Percentiles rank a stretch among this genome's conserved stretches.
Conservation (phyloP, 2,329 filamentous ascomycete genomes). For the Nannizziopsis barbatae region DNA sequence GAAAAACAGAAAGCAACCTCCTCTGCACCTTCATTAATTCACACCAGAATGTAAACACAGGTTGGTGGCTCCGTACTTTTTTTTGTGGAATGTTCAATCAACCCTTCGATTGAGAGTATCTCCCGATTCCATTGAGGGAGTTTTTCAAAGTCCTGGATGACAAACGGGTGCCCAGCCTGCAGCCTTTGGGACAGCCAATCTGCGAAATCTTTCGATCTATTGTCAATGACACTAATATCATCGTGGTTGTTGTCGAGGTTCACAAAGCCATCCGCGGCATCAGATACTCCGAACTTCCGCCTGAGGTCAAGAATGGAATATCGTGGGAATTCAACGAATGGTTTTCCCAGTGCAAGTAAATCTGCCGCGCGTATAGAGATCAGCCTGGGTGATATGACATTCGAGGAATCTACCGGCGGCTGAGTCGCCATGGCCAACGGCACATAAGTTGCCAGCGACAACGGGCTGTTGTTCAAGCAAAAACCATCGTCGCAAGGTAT, state of each 20-base stretch:
- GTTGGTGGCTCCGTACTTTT: constrained; percentile 19
- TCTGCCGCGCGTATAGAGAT: constrained; percentile 14
- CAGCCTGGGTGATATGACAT: constrained; percentile 31
- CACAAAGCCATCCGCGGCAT: neutral
- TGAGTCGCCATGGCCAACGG: constrained; percentile 25
- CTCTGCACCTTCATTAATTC: neutral
- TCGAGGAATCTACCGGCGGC: constrained; percentile 34
- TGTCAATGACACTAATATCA: neutral
- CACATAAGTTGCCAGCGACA: constrained; percentile 23
- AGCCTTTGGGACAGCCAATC: constrained; percentile 25
- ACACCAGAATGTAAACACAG: neutral
- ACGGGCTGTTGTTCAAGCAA: constrained; percentile 33
- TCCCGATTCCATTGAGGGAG: constrained; percentile 21
- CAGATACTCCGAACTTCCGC: neutral
- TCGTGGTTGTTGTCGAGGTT: neutral
- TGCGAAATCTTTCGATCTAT: constrained; percentile 9
- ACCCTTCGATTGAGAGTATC: constrained; percentile 23
- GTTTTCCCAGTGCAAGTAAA: constrained; percentile 21
- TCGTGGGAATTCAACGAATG: constrained; percentile 24
- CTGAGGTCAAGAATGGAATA: constrained; percentile 23
- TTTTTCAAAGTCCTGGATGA: constrained; percentile 27
- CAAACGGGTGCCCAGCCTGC: constrained; percentile 25
- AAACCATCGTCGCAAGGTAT: constrained; percentile 19
- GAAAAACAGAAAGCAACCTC: neutral
- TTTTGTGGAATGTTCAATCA: constrained; percentile 26